Evolutionary conservation across 129 eudicot species (phyloP).

Genomic region (Daucus carota): DNA sequence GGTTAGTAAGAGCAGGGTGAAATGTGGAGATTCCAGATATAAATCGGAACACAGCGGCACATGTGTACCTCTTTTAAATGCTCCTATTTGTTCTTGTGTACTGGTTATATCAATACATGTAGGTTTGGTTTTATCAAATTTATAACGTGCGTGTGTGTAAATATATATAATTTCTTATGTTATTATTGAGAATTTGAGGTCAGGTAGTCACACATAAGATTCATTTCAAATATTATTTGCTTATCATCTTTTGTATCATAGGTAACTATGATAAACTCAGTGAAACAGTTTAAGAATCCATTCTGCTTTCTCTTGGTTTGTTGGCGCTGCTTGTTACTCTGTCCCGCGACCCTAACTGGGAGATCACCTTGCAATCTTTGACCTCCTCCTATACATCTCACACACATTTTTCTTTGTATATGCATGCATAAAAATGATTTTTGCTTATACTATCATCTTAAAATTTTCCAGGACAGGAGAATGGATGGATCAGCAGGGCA

Average conservation of each 20-base stretch:
- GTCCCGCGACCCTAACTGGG: not conserved
- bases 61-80: too few relatives aligned
- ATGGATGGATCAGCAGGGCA: conserved; percentile 69
- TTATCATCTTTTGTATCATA: not conserved
- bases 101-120: too few relatives aligned
- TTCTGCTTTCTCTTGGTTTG: not conserved
- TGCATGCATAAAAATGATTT: not conserved
- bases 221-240: not conserved
- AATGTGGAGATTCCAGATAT: not conserved
- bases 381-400: not conserved
- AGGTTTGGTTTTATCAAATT: too few relatives aligned
- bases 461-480: conserved; percentile 21
- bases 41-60: too few relatives aligned
- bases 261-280: not conserved
- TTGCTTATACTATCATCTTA: not conserved
- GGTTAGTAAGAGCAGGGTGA: not conserved
- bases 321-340: not conserved
- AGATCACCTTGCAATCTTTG: not conserved
- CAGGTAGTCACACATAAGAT: not conserved
- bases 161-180: not conserved
- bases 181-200: not conserved
- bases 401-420: not conserved
- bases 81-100: too few relatives aligned
- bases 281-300: too few relatives aligned
- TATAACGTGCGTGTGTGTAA: too few relatives aligned